Percentiles rank a stretch among this genome's conserved stretches.
phyloP scores from a whole-genome alignment of 75 land plant species.

The Pinus tabuliformis region DNA sequence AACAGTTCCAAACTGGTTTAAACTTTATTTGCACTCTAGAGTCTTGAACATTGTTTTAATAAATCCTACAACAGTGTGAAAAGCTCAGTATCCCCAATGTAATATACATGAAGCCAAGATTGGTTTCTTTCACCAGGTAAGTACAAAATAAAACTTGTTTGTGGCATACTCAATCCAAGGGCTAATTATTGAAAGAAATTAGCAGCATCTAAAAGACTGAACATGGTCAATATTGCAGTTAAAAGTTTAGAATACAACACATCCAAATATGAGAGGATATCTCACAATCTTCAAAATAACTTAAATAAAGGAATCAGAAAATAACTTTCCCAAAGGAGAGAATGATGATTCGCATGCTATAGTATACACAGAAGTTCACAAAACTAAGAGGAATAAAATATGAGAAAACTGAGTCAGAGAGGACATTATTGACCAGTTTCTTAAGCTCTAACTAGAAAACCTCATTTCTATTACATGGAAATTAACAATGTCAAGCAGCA shows the following conservation, averaged over 20 bases:
- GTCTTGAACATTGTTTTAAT: not conserved
- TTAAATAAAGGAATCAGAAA: not conserved
- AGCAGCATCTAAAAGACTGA: no score
- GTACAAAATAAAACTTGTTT: not conserved
- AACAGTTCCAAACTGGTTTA: not conserved
- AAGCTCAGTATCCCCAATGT: no score
- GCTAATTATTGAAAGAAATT: no score
- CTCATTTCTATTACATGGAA: not conserved
- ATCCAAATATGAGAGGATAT: not conserved
- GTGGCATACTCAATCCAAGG: no score
- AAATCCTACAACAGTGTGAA: not conserved
- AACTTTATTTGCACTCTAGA: not conserved
- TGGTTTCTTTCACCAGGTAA: no score
- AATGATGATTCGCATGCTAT: not conserved
- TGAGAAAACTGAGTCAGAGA: not conserved
- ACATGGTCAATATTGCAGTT: no score
- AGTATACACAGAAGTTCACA: no score
- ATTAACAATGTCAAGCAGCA: not conserved
- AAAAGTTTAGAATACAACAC: no score
- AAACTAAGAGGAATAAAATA: not conserved
- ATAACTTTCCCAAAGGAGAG: not conserved
- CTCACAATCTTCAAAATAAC: not conserved
- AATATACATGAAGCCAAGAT: no score
- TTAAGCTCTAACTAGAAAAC: not conserved
- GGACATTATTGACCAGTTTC: constrained; percentile 1